phyloP scores from a whole-genome alignment of 176 grass and related monocot species.

The Aegilops speltoides region DNA sequence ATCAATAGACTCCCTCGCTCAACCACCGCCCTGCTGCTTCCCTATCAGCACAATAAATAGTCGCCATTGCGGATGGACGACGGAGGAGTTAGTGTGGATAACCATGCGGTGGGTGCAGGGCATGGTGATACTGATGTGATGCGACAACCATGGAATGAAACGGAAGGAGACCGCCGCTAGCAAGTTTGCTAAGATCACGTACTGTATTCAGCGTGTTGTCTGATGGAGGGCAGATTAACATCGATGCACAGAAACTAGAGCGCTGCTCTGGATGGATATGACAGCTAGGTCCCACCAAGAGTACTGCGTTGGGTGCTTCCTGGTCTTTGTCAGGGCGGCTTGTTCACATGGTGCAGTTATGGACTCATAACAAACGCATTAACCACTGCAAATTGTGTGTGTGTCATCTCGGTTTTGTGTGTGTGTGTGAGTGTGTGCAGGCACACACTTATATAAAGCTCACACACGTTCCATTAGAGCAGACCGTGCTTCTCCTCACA shows the following conservation, averaged over 20 bases:
- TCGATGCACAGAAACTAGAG: not conserved
- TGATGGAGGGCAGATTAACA: not conserved
- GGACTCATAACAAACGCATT: conserved; percentile 28
- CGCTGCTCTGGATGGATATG: not conserved
- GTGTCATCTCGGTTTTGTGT: not conserved
- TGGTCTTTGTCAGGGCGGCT: conserved; percentile 16
- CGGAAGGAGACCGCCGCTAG: not conserved
- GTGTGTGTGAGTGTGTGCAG: too few relatives aligned
- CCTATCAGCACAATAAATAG: conserved; percentile 43
- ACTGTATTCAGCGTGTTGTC: not conserved
- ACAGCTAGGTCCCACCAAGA: not conserved
- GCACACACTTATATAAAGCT: conserved; percentile 36
- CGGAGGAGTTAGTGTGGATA: conserved; percentile 38
- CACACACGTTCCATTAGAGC: not conserved
- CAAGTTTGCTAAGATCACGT: conserved; percentile 17
- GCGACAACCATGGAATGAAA: not conserved
- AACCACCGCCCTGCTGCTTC: conserved; percentile 25
- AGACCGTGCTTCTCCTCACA: conserved; percentile 6
- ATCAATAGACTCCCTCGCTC: not conserved
- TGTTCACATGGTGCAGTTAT: conserved; percentile 19
- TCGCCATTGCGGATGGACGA: conserved; percentile 57
- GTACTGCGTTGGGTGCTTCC: not conserved
- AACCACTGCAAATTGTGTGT: not conserved
- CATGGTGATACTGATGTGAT: conserved; percentile 8
- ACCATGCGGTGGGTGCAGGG: conserved; percentile 4